Conservation (phyloP, 1,139 yeast species). For the Scheffersomyces insectosa region DNA sequence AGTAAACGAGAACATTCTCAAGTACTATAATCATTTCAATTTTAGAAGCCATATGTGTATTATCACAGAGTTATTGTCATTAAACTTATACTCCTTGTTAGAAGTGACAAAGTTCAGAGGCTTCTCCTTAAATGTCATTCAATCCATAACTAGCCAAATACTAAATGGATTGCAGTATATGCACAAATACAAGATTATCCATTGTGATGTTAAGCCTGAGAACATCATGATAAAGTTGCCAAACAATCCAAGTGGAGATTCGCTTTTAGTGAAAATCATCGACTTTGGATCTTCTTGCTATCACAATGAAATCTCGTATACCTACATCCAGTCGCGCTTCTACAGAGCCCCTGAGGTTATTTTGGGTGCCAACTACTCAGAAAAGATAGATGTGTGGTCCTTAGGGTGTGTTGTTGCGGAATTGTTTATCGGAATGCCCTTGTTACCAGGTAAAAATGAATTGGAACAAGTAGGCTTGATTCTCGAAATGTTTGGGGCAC, state of each 20-base stretch:
- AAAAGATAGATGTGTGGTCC: slow-evolving; percentile 38
- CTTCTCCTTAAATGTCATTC: slow-evolving; percentile 51
- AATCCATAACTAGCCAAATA: slow-evolving; percentile 54
- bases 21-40: slow-evolving; percentile 69
- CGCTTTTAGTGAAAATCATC: slow-evolving; percentile 51
- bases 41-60: slow-evolving; percentile 86
- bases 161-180: slow-evolving; percentile 61
- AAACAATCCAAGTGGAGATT: slow-evolving; percentile 12
- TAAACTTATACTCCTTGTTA: slow-evolving; percentile 67
- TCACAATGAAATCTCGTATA: slow-evolving; percentile 46
- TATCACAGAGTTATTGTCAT: slow-evolving; percentile 68
- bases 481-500: slow-evolving; percentile 23
- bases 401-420: slow-evolving; percentile 27
- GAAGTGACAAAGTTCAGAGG: slow-evolving; percentile 66
- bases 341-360: slow-evolving; percentile 80
- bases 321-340: slow-evolving; percentile 65
- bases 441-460: slow-evolving; percentile 24
- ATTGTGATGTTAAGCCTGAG: slow-evolving; percentile 79
- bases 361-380: slow-evolving; percentile 72
- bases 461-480: slow-evolving; percentile 23
- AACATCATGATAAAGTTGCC: slow-evolving; percentile 56
- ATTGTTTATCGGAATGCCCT: slow-evolving; percentile 20
- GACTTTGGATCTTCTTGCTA: slow-evolving; percentile 68
- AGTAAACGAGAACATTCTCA: slow-evolving; percentile 32
- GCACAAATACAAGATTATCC: slow-evolving; percentile 60